Percentiles rank a stretch among this genome's conserved stretches.
These are phyloP conservation scores for Podospora conica DNA, from an alignment of 495 filamentous ascomycete species.

Conservation along the genomic window DNA sequence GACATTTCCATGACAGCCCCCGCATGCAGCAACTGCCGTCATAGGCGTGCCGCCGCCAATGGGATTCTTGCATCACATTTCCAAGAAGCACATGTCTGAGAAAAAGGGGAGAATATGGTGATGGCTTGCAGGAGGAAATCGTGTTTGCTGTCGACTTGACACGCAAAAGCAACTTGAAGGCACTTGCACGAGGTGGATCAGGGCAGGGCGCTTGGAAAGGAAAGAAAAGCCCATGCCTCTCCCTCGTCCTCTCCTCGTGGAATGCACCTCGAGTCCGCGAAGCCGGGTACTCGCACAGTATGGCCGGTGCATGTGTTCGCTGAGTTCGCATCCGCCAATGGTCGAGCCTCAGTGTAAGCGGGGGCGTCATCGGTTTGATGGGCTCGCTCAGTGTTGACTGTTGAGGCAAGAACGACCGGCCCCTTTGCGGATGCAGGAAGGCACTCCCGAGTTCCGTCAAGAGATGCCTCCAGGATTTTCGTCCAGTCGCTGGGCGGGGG, in stretches of 20 bases:
- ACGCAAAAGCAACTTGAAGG: not conserved
- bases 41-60: not conserved
- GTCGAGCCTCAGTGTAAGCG: not conserved
- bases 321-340: not conserved
- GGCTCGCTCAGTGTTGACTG: not conserved
- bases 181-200: not conserved
- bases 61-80: not conserved
- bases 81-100: not conserved
- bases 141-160: not conserved
- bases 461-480: not conserved
- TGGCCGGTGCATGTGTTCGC: not conserved
- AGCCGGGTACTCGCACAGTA: not conserved
- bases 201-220: not conserved
- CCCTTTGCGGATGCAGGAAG: not conserved
- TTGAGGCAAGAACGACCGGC: not conserved
- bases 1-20: not conserved
- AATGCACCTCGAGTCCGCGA: not conserved
- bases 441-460: not conserved
- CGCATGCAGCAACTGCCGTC: not conserved
- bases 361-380: not conserved
- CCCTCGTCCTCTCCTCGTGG: not conserved
- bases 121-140: not conserved
- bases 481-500: not conserved
- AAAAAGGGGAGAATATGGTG: not conserved
- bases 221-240: not conserved